Percentiles rank a stretch among this genome's conserved stretches.
Evolutionary conservation across 2,329 filamentous ascomycete species (phyloP).

Genomic region (Graphilbum fragrans): DNA sequence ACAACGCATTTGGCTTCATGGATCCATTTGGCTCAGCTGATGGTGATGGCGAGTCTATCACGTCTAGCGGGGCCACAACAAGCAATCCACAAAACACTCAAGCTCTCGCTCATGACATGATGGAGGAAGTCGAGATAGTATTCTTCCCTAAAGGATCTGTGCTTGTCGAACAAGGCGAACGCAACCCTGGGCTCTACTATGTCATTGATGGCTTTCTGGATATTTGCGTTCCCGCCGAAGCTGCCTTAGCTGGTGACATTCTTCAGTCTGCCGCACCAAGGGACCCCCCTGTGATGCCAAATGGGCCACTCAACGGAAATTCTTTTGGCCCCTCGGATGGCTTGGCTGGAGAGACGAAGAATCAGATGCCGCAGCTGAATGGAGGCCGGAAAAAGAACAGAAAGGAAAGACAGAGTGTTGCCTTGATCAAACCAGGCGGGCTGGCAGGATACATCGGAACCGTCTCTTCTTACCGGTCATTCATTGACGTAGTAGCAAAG

Average conservation of each 20-base stretch:
- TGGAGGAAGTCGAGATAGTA: conserved; percentile 90
- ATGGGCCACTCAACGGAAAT: neutral
- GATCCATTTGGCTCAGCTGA: conserved; percentile 68
- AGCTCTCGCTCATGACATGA: conserved; percentile 63
- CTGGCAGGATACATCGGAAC: conserved; percentile 91
- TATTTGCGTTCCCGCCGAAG: conserved; percentile 68
- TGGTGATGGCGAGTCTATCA: conserved; percentile 76
- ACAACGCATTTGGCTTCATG: conserved; percentile 81
- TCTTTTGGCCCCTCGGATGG: neutral
- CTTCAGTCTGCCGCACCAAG: conserved; percentile 16
- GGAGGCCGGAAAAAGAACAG: conserved; percentile 33
- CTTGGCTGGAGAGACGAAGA: too few relatives aligned
- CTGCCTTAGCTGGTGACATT: conserved; percentile 28
- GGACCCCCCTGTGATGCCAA: neutral
- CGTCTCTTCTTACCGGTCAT: conserved; percentile 88
- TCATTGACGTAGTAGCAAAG: conserved; percentile 93
- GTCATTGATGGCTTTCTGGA: conserved; percentile 96
- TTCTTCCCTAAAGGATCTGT: conserved; percentile 93
- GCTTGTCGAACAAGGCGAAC: conserved; percentile 88
- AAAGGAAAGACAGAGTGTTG: conserved; percentile 55
- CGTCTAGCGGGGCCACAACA: conserved; percentile 47
- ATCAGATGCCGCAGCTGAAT: neutral
- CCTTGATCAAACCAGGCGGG: conserved; percentile 86
- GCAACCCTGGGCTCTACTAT: conserved; percentile 95
- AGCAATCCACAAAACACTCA: conserved; percentile 54